Conservation (phyloP, 139 green algal species). For the Tetradesmus obliquus region DNA sequence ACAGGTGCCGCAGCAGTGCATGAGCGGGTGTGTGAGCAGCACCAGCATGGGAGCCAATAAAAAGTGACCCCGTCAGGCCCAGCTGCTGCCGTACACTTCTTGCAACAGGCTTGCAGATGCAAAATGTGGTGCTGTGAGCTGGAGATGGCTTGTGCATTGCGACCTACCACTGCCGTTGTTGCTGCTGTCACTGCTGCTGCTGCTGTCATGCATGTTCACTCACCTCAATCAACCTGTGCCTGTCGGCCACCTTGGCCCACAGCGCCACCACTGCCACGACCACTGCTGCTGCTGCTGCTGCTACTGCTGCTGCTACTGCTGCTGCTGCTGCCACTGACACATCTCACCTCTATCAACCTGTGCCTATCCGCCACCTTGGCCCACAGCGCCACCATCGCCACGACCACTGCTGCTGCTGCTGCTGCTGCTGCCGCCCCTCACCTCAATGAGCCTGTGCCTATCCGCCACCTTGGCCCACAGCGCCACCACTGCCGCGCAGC, state of each 20-base stretch:
- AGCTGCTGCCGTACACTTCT: neutral
- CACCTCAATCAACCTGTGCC: constrained; percentile 39
- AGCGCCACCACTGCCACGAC: neutral
- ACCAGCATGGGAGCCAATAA: neutral
- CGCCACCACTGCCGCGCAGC: constrained; percentile 21
- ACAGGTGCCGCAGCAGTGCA: neutral
- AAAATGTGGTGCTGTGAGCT: neutral
- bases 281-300: no score
- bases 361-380: neutral
- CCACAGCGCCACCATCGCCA: constrained; percentile 25
- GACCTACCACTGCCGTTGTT: no score
- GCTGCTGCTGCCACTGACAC: neutral
- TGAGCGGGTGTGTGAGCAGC: neutral
- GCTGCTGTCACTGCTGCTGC: no score
- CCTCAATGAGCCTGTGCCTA: constrained; percentile 34
- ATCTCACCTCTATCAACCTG: constrained; percentile 41
- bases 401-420: no score
- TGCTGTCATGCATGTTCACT: neutral
- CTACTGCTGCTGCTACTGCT: neutral
- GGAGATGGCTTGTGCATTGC: neutral
- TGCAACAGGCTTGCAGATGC: neutral
- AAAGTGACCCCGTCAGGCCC: neutral
- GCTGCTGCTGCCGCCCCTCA: neutral
- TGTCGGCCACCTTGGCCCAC: constrained; percentile 22
- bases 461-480: constrained; percentile 33